Percentiles rank a stretch among this genome's conserved stretches.
These are phyloP conservation scores for Leccinum pellstonianum DNA, from an alignment of 768 basidiomycete species.

Conservation along the genomic window DNA sequence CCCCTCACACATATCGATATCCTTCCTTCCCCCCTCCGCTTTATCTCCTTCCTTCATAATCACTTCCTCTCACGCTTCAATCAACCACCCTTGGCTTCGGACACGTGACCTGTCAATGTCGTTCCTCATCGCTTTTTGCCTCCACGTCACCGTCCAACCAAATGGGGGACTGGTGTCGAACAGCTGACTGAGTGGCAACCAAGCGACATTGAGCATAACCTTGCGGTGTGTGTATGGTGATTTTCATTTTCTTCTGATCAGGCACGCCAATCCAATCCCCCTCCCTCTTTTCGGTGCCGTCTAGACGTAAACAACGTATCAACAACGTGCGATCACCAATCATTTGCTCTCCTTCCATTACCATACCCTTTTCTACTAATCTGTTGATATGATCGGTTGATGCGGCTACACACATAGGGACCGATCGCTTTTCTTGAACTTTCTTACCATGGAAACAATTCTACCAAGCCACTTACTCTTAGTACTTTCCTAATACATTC, in stretches of 20 bases:
- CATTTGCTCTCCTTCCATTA: slow-evolving; percentile 18
- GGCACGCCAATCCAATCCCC: slow-evolving; percentile 25
- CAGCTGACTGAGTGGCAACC: slow-evolving; percentile 9
- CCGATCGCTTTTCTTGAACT: slow-evolving; percentile 20
- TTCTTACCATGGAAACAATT: slow-evolving; percentile 32
- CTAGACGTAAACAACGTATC: slow-evolving; percentile 28
- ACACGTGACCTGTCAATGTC: slow-evolving; percentile 25
- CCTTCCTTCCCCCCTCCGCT: background rate
- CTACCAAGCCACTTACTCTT: slow-evolving; percentile 8
- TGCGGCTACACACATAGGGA: slow-evolving; percentile 10
- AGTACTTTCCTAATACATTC: background rate
- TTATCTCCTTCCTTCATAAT: background rate
- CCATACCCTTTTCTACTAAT: slow-evolving; percentile 23
- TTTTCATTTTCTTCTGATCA: slow-evolving; percentile 26
- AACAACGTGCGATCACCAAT: slow-evolving; percentile 29
- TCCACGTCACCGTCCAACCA: slow-evolving; percentile 12
- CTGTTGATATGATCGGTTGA: slow-evolving; percentile 26
- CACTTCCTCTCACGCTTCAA: slow-evolving; percentile 1
- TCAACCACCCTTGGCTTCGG: slow-evolving; percentile 17
- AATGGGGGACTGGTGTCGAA: background rate
- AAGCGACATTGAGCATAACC: slow-evolving; percentile 19
- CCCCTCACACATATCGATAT: slow-evolving; percentile 18
- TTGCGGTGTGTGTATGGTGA: slow-evolving; percentile 17
- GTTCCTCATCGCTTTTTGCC: background rate
- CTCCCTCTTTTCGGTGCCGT: slow-evolving; percentile 36